phyloP scores from a whole-genome alignment of 495 filamentous ascomycete genomes.

The Neurospora sp. region DNA sequence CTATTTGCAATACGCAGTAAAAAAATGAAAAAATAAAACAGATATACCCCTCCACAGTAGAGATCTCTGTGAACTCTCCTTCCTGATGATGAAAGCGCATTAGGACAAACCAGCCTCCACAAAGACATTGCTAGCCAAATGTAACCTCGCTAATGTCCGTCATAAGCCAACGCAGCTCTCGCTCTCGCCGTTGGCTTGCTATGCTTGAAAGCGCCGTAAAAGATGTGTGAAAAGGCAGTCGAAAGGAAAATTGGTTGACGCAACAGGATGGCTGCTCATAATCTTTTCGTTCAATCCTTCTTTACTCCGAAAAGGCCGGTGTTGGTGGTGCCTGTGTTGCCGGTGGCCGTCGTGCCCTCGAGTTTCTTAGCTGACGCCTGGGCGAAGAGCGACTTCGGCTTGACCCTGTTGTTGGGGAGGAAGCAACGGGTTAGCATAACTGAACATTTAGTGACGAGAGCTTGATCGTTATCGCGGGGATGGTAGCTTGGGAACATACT shows the following conservation, averaged over 20 bases:
- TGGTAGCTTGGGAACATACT: conserved; percentile 34
- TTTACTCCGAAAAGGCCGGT: neutral
- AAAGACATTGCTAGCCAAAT: neutral
- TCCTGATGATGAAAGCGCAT: neutral
- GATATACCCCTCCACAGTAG: neutral
- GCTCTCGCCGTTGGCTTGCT: neutral
- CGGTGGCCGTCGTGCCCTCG: conserved; percentile 23
- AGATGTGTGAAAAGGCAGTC: neutral
- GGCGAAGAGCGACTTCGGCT: conserved; percentile 56
- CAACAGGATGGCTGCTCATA: neutral
- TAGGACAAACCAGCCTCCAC: neutral
- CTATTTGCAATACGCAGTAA: neutral
- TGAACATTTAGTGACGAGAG: neutral
- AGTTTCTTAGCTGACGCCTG: conserved; percentile 49
- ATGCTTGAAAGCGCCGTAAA: neutral
- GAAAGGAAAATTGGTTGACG: neutral
- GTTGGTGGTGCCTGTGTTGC: conserved; percentile 1
- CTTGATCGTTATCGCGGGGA: neutral
- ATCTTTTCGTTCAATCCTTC: neutral
- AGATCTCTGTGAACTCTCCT: neutral
- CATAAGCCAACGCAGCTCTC: neutral
- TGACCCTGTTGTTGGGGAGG: conserved; percentile 29
- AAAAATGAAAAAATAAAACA: neutral
- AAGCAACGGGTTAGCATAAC: conserved; percentile 2
- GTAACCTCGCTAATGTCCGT: neutral